Evolutionary conservation across 768 basidiomycete species (phyloP), one percentile per base, ranked within the genome.

Genomic region (Porpolomopsis calyptriformis): DNA sequence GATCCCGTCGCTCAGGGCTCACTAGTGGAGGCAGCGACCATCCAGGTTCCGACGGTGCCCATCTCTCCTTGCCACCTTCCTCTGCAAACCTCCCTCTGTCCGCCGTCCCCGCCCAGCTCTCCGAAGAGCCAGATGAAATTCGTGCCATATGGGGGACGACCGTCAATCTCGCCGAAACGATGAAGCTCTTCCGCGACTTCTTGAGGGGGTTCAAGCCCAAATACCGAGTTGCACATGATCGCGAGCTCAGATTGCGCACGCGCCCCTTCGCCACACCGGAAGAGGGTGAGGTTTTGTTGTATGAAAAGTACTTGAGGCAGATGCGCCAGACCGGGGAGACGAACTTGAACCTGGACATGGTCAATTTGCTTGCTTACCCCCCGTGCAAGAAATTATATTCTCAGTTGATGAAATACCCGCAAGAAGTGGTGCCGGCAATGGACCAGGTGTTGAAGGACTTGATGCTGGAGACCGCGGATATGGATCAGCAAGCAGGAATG

Each of bases 131-230:
- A 0, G 86, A 87, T 47, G 87, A 87, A 53, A 85, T 90, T 42
- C 76, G 87, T 45, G 91, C 90, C 19, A 89, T 99, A 50, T 99
- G 96, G 94, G 96, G 96, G 24, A 99, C 96, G 0, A 93, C 89
- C 1, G 92, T 99, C 55, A 86, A 88, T 53, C 73, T 99, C 22
- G 74, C 80, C 2, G 86, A 94, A 60, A 85, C 87, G 10, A 96
- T 97, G 87, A 83, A 81, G 55, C 64, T 83, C 16, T 98, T 97
- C 68, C 77, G 80, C 43, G 81, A 85, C 29, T 97, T 97, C 62
- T 65, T 99, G 46, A 80, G 77, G 40, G 85, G 89, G 0, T 99
- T 97, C 75, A 97, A 96, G 59, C 78, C 79, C 38, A 96, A 93
- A 61, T 93, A 94, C 52, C 80, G 92, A 18, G 66, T 77, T 25